Evolutionary conservation across 352 stramenopile genomes (phyloP), one percentile per base, ranked within the genome.

Genomic region (Blastocystis sp.): DNA sequence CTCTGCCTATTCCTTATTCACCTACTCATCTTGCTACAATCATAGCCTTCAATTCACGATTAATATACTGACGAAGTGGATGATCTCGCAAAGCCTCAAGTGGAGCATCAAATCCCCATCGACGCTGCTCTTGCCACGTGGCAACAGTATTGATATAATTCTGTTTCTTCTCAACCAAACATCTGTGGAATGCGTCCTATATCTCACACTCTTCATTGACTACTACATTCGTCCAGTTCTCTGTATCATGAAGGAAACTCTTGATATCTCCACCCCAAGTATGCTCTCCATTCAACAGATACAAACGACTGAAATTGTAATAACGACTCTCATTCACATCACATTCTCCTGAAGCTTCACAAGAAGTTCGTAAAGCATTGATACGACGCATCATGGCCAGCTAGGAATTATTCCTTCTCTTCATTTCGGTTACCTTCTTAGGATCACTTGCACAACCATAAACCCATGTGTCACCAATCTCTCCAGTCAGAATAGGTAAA

Each of bases 191-290:
- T n/a, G 35, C 52, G 24, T 56, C 65, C 77, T 87, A 87, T 35
- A n/a, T 32, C 14, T 75, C 7, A 78, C 39, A 14, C 27, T 42
- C 9, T 21, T 11, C 49, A 29, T 14, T 37, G 3, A 37, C 39
- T 3, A 49, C 12, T 42, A 87, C 77, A 42, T 87, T 87, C n/a
- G 9, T 87, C 77, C 77, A 87, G 35, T 87, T 87, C 65, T 87
- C 77, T 19, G 77, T 87, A 42, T 87, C 77, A 42, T 87, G 77
- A 49, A 87, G 51, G 58, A 87, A 87, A 16, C 11, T 16, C 56
- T 87, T 87, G 16, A 21, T 63, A 37, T 87, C 77, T n/a, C 54
- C 77, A 35, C 77, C 77, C 77, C 77, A 87, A 46, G 77, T 87
- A 43, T 87, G 77, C 32, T 87, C 77, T 2, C 56, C 77, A 42